Evolutionary conservation across 257 asterid genomes (phyloP).

Genomic region (Solanum pinnatisectum): DNA sequence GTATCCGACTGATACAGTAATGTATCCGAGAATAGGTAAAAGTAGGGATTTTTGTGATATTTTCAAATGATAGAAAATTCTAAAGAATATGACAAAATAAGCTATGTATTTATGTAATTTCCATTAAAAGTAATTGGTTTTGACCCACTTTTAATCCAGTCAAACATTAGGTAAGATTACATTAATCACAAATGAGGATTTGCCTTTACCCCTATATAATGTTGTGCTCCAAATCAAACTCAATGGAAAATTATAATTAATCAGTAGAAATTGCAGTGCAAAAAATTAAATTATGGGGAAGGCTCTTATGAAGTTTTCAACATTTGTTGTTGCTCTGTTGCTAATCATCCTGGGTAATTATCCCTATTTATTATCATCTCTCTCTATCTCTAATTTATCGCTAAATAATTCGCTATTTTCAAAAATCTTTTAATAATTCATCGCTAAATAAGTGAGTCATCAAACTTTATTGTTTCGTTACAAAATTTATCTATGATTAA

Average conservation of each 20-base stretch:
- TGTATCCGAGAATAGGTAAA: too few species aligned
- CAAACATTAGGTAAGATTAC: background rate
- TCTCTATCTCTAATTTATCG: background rate
- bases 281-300: background rate
- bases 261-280: background rate
- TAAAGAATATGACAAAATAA: too few species aligned
- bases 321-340: background rate
- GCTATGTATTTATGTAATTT: too few species aligned
- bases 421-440: background rate
- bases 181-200: background rate
- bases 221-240: background rate
- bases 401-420: background rate
- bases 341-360: background rate
- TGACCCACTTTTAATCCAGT: background rate
- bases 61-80: too few species aligned
- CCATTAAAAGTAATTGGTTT: background rate
- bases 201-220: background rate
- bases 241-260: background rate
- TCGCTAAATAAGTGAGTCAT: background rate
- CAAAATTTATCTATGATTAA: background rate
- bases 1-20: too few species aligned
- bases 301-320: background rate
- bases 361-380: background rate
- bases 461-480: background rate
- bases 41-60: too few species aligned